Base-by-base conservation (phyloP, 176 grass and related monocot genomes). In the Triticum timopheevii region DNA sequence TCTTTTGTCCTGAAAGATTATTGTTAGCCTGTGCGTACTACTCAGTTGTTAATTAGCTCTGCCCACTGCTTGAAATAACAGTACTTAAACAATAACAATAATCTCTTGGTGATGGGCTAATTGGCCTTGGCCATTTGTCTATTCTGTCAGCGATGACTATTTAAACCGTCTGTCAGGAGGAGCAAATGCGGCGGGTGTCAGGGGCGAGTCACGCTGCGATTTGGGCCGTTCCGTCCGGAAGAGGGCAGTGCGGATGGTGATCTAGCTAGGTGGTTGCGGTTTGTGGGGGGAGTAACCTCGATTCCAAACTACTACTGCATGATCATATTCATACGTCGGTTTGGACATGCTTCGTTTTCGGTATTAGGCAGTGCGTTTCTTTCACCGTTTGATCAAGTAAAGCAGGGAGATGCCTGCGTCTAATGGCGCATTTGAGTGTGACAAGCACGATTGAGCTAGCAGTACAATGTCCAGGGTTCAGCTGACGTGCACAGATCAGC, bases 261-360 rank as follows among this genome's bases (percentile, higher is more conserved):
- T 79, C 4, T 49, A 35, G 28, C 50, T 64, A 80, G 59, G 54
- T 65, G 24, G 83, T 27, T 34, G 61, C 34, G 49, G 77, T 81
- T 81, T 69, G 88, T 85, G 42, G 67, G 76, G 27, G 69, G 79
- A 39, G 61, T 85, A 76, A 61, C 83, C 83, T 89, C 77, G 74
- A 90, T 75, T 90, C 67, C 44, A 80, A 87, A 90, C 62, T 87
- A 90, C 71, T 69, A 12, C 61, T 77, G 11, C 86, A 52, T 65
- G 24, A 87, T 79, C 80, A 40, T n/a, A 30, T 40, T 73, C 80
- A 40, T n/a, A 30, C 31, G 30, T 12, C 4, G 47, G 81, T 87
- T 87, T 87, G 89, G 89, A 67, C 74, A 56, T 45, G 84, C 44
- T 56, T 90, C 74, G 80, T 72, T 90, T 87, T 90, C 84, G 66